Base-by-base conservation (phyloP, 192 early-diverging fungal species). In the Entophlyctis luteolus region DNA sequence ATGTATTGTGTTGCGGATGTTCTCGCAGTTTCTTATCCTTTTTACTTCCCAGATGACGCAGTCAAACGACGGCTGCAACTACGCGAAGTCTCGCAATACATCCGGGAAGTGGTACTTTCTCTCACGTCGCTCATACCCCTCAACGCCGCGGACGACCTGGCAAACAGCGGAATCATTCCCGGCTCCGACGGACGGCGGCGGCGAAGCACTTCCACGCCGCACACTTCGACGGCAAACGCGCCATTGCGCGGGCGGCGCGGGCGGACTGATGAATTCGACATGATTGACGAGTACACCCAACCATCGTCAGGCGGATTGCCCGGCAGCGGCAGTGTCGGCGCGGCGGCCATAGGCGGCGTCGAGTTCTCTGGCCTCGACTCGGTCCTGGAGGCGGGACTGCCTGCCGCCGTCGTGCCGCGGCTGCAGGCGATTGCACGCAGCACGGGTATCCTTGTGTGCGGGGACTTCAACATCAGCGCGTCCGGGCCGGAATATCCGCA, bases 221-320 rank as follows among this genome's bases (percentile, higher is more conserved):
- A 20, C 18, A 33, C 47, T 10, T 12, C 27, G 4, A 12, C 32
- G 4, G 35, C 38, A 18, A 28, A 22, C 4, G 29, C 47, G 2
- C 34, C 4, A 2, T 48, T 42, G 0, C n/a, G 10, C 10, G 10
- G n/a, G n/a, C 8, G n/a, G n/a, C 39, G 8, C 8, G n/a, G n/a
- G n/a, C 39, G n/a, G n/a, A 4, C 36, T 12, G 67, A 69, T 14
- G 67, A 69, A 49, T 69, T 69, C 47, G 67, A 69, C 56, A 69
- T 69, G 67, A 55, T 69, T 49, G 67, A 69, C 29, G 67, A 69
- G 35, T 57, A 69, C 23, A 29, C 27, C 6, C 39, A 42, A 42
- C 50, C 50, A 10, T 12, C 10, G 18, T 22, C 16, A 0, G 23
- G 16, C 4, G 16, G 14, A 14, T 49, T 50, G 5, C 20, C 12